Percentiles rank a stretch among this genome's conserved stretches.
Conservation (phyloP, 2,329 filamentous ascomycete species). For the Gyromitra esculenta region DNA sequence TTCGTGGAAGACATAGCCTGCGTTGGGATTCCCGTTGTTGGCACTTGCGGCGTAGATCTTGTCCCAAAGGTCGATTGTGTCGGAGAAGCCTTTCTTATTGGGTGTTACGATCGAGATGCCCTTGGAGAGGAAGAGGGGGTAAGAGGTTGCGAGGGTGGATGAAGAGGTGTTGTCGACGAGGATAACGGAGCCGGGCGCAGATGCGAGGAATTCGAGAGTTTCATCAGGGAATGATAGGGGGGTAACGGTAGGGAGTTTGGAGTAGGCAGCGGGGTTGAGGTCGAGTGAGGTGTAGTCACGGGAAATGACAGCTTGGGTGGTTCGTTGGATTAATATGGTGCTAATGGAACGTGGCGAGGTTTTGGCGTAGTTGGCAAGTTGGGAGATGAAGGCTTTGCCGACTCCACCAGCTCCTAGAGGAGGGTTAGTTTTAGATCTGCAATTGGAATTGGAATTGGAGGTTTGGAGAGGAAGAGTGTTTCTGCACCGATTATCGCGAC, state of each 20-base stretch:
- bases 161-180: constrained; percentile 97
- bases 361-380: constrained; percentile 72
- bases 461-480: background rate
- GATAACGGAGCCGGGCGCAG: constrained; percentile 79
- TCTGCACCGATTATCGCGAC: constrained; percentile 63
- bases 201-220: constrained; percentile 79
- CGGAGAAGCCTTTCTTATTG: constrained; percentile 98
- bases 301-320: constrained; percentile 81
- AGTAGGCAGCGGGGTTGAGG: constrained; percentile 69
- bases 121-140: constrained; percentile 80
- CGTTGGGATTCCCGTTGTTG: constrained; percentile 69
- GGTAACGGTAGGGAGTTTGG: constrained; percentile 70
- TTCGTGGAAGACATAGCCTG: constrained; percentile 91
- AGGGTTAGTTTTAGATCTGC: constrained; percentile 50
- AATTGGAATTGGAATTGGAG: constrained; percentile 49
- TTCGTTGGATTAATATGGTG: constrained; percentile 86
- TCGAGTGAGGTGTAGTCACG: constrained; percentile 75
- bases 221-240: constrained; percentile 72
- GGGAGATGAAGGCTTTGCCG: constrained; percentile 86
- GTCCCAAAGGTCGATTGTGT: constrained; percentile 81
- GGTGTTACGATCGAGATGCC: constrained; percentile 94
- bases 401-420: constrained; percentile 85
- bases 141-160: constrained; percentile 81
- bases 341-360: constrained; percentile 64
- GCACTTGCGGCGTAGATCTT: constrained; percentile 80